Percentiles rank a stretch among this genome's conserved stretches.
These are phyloP conservation scores for Fusarium siculi DNA, from an alignment of 2,329 filamentous ascomycete species.

Conservation along the genomic window DNA sequence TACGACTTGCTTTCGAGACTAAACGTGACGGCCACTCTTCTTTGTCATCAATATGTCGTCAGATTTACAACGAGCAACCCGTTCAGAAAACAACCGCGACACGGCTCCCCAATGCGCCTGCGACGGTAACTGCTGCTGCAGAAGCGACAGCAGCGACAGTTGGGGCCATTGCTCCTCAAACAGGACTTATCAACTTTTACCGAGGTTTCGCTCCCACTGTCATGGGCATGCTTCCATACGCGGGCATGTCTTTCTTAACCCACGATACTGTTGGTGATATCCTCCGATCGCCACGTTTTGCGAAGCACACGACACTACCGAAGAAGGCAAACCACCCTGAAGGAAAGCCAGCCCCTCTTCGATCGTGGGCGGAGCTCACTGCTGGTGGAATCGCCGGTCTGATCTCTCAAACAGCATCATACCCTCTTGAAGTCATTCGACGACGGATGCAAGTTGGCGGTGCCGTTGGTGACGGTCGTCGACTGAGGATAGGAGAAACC, in stretches of 20 bases:
- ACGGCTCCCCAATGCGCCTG: constrained; percentile 44
- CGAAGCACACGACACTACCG: constrained; percentile 79
- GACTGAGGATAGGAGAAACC: constrained; percentile 82
- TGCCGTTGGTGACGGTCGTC: constrained; percentile 88
- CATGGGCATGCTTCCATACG: constrained; percentile 95
- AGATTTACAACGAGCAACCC: constrained; percentile 85
- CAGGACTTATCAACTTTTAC: constrained; percentile 90
- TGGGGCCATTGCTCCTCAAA: constrained; percentile 63
- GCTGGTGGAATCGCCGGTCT: constrained; percentile 88
- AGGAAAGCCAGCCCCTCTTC: constrained; percentile 76
- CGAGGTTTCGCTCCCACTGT: constrained; percentile 91
- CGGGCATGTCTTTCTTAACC: constrained; percentile 93
- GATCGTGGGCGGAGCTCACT: constrained; percentile 85
- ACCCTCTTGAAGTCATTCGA: constrained; percentile 92
- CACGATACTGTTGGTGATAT: constrained; percentile 92
- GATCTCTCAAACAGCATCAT: constrained; percentile 90
- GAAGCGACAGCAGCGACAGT: constrained; percentile 56
- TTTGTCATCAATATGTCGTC: constrained; percentile 79
- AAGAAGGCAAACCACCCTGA: constrained; percentile 63
- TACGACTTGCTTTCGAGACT: constrained; percentile 95
- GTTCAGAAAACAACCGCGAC: constrained; percentile 48
- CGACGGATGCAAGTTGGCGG: constrained; percentile 96
- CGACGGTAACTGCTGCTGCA: constrained; percentile 50
- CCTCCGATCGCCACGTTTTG: constrained; percentile 75
- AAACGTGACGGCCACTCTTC: constrained; percentile 76